Evolutionary conservation across 441 rosid genomes (phyloP).

Genomic region (Adansonia madagascariensis): DNA sequence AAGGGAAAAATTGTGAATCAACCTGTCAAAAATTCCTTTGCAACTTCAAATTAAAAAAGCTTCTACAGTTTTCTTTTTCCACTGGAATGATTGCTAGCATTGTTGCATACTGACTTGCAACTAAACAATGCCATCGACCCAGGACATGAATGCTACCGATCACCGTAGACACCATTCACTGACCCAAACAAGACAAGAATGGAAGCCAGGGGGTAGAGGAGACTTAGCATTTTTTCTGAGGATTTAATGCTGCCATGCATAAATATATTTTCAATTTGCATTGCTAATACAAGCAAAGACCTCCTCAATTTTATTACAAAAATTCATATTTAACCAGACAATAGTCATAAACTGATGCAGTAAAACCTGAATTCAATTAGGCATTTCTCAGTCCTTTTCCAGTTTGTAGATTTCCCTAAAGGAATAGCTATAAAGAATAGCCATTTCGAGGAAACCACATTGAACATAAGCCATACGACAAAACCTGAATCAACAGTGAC

Average conservation of each 20-base stretch:
- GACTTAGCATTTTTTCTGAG: not conserved
- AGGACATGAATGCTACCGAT: not conserved
- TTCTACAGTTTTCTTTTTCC: not conserved
- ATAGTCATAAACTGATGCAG: not conserved
- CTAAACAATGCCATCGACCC: not conserved
- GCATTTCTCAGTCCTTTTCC: not conserved
- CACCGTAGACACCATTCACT: not conserved
- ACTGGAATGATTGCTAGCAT: not conserved
- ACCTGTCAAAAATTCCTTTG: not conserved
- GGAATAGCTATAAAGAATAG: not conserved
- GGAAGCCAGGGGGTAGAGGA: not conserved
- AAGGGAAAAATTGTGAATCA: not conserved
- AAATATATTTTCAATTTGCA: not conserved
- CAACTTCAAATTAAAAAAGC: not conserved
- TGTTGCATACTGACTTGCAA: not conserved
- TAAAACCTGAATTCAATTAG: not conserved
- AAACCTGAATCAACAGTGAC: not conserved
- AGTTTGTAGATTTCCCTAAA: not conserved
- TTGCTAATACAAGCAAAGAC: not conserved
- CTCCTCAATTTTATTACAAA: not conserved
- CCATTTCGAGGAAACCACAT: not conserved
- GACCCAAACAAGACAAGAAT: not conserved
- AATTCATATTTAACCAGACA: not conserved
- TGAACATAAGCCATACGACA: slow-evolving; percentile 5
- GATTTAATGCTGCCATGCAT: not conserved